Conservation (phyloP, 768 basidiomycete species). For the Stropharia rugosoannulata region DNA sequence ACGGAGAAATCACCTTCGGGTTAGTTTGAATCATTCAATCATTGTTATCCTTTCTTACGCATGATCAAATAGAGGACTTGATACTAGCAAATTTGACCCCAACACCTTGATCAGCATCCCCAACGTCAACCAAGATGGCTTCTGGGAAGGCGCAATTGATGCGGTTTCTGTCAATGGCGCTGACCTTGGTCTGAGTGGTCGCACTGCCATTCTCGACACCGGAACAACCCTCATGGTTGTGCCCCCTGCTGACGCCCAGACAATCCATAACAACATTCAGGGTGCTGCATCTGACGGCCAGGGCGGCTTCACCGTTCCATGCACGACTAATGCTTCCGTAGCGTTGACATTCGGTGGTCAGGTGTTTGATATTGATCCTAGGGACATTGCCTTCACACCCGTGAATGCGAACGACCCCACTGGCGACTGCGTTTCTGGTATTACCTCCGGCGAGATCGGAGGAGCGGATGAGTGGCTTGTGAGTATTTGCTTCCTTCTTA, state of each 20-base stretch:
- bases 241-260: conserved; percentile 34
- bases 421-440: conserved; percentile 72
- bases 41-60: background rate
- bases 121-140: conserved; percentile 68
- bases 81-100: conserved; percentile 64
- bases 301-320: conserved; percentile 53
- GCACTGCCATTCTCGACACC: conserved; percentile 73
- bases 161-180: conserved; percentile 57
- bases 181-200: conserved; percentile 48
- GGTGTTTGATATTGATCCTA: conserved; percentile 56
- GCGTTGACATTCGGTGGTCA: conserved; percentile 47
- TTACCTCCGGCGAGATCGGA: conserved; percentile 61
- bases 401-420: conserved; percentile 49
- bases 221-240: conserved; percentile 55
- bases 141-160: conserved; percentile 77
- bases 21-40: conserved; percentile 11
- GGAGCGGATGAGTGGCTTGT: conserved; percentile 70
- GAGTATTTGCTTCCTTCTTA: conserved; percentile 14
- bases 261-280: conserved; percentile 41
- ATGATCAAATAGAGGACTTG: conserved; percentile 46
- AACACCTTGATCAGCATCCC: conserved; percentile 54
- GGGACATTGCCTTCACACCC: conserved; percentile 59
- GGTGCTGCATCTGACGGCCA: conserved; percentile 43
- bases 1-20: conserved; percentile 85
- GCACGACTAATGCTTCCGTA: conserved; percentile 40